Base-by-base conservation (phyloP, 163 green algal species). In the Coccomyxa subellipsoidea region DNA sequence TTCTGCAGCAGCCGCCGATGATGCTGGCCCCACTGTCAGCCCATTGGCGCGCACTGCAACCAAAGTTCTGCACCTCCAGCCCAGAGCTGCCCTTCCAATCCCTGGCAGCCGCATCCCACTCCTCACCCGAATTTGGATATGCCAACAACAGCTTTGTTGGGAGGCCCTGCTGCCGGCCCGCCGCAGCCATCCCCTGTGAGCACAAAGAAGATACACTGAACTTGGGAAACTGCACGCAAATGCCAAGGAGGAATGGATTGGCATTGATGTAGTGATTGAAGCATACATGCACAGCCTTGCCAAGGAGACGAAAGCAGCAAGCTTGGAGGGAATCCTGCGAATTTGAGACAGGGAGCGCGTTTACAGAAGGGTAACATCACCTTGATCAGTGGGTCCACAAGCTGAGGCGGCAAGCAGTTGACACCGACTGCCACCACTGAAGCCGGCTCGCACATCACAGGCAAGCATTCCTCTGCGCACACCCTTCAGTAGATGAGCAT, bases 401-500 rank as follows among this genome's bases (percentile, higher is more conserved):
- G 73, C 7, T 39, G 37, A 0, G 85, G 85, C 70, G 82, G 53
- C 3, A 81, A 83, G 80, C 85, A 89, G 77, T 89, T 89, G 37
- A 89, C 59, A 18, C 85, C 85, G 0, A 83, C 27, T 21, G 79
- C 79, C 23, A 66, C 35, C 21, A 77, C 35, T 0, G 36, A n/a
- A 1, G 66, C 59, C 2, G 47, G n/a, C 2, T 82, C 59, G 23
- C 36, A 54, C 21, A 79, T 69, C 15, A 34, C 37, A 3, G 75
- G 75, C 25, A 79, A 37, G 37, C 75, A 79, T 21, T 59, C 37
- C 66, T 36, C 66, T 73, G 66, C n/a, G 4, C 18, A 73, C 27
- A 2, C 66, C 21, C 3, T 23, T 59, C 23, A 27, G 47, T 18
- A 59, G 0, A 1, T 59, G n/a, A n/a, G n/a, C n/a, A n/a, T n/a